Evolutionary conservation across 2,329 filamentous ascomycete species (phyloP), one percentile per base, ranked within the genome.

Genomic region (Fusarium proliferatum): DNA sequence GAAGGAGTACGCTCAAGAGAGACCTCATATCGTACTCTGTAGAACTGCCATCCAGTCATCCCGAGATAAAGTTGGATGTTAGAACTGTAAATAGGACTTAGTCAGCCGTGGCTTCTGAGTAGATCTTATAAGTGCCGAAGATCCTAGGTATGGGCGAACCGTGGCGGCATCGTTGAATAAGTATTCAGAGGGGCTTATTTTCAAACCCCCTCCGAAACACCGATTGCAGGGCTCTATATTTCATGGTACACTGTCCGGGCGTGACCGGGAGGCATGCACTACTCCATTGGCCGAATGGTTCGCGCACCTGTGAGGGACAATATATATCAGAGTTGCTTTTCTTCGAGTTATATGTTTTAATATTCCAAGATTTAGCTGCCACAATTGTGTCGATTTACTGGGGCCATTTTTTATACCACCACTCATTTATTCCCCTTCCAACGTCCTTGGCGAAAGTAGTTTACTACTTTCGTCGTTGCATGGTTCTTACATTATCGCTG

Each of bases 381-480:
- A 43, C 53, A 45, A 33, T 41, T 58, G 55, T 58, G 55, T 57
- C 6, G n/a, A 34, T 43, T 42, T 28, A 33, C 55, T 19, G 33
- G 41, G 30, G 41, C 38, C 23, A 28, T 33, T 56, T 15, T 56
- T 33, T 23, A 56, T 43, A 43, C 38, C 11, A 33, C 53, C 38
- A 43, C 21, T 43, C 36, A 38, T 38, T 58, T 58, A n/a, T 3
- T 49, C 33, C 4, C 16, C 30, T 26, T n/a, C 39, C 30, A n/a
- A 17, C 55, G 23, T 48, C 30, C 46, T 61, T 61, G 58, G 19
- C 58, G 58, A 5, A 60, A 60, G 57, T 60, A 41, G 57, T 33
- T 6, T 36, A 30, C 45, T 60, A 41, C 57, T 60, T 60, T 60
- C 57, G 34, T 53, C 45, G 57, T 41, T 33, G 46, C 28, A 53